Base-by-base conservation (phyloP, 371 early-diverging fungal species). In the Mucor piriformis region DNA sequence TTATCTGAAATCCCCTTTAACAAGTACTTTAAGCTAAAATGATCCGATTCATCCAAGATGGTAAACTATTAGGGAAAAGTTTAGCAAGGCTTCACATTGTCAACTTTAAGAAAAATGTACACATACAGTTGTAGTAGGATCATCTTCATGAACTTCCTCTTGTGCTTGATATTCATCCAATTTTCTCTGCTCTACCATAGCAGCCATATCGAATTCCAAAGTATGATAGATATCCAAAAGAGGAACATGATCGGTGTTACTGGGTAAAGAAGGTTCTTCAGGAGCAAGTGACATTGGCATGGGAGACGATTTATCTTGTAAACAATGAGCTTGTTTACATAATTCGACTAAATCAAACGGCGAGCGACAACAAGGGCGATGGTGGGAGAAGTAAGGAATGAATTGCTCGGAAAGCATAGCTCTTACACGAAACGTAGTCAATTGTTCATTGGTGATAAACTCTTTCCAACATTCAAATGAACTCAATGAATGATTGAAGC, bases 1-100 rank as follows among this genome's bases (percentile, higher is more conserved):
- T 88, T 82, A 51, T 84, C 75, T 46, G 87, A 87, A 44, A 95
- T 91, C 2, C 88, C 87, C 59, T 86, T 81, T 16, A 90, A 81
- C 12, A 93, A 75, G 67, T 92, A 88, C 57, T 91, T 85, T 63
- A 89, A 74, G 59, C 76, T 75, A 33, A 77, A 69, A 27, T 76
- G 74, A 20, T 64, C 67, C 11, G 64, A 66, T 61, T 84, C 59
- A 51, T 81, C 73, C 51, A 81, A 55, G 21, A 76, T 62, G 3
- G 67, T 63, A 33, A 65, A 50, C 76, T 74, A 50, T 18, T 40
- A 8, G 6, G 6, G 6, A 33, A 44, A 33, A 13, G 8, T 3
- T 10, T 35, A 34, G 29, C 29, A 29, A 8, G 29, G 29, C n/a
- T n/a, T n/a, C n/a, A n/a, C n/a, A n/a, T n/a, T n/a, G n/a, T n/a